phyloP scores from a whole-genome alignment of 2,329 filamentous ascomycete genomes.

The Cercospora nicotianae region DNA sequence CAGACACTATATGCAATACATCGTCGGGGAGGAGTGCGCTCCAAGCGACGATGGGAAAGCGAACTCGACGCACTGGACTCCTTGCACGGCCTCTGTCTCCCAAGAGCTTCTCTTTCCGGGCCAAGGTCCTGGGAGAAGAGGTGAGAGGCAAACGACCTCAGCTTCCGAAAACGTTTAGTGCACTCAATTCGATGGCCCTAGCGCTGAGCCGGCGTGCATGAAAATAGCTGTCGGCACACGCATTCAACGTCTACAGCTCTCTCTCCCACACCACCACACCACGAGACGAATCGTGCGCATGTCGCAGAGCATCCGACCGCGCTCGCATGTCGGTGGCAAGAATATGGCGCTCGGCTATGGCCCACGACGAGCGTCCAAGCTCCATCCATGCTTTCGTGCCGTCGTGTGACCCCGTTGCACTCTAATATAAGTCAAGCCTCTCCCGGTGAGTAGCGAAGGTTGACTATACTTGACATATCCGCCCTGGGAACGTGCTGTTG shows the following conservation, averaged over 20 bases:
- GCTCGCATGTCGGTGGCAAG: constrained; percentile 14
- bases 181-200: constrained; percentile 4
- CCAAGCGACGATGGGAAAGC: not conserved
- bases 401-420: constrained; percentile 13
- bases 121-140: not conserved
- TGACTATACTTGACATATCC: constrained; percentile 10
- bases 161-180: constrained; percentile 10
- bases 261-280: constrained; percentile 4
- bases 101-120: not conserved
- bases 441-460: constrained; percentile 14
- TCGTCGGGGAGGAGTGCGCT: not conserved
- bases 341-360: constrained; percentile 2
- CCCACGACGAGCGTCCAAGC: constrained; percentile 15
- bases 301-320: constrained; percentile 6
- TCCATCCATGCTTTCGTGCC: constrained; percentile 15
- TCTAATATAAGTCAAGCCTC: constrained; percentile 13
- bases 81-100: not conserved
- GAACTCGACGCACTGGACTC: not conserved
- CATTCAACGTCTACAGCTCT: constrained; percentile 12
- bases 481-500: constrained; percentile 1
- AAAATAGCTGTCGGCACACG: constrained; percentile 12
- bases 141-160: not conserved
- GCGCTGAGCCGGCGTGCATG: constrained; percentile 8
- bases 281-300: constrained; percentile 6
- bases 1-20: not conserved